phyloP scores from a whole-genome alignment of 1,284 basidiomycete species.

The Polyporus tsugae region DNA sequence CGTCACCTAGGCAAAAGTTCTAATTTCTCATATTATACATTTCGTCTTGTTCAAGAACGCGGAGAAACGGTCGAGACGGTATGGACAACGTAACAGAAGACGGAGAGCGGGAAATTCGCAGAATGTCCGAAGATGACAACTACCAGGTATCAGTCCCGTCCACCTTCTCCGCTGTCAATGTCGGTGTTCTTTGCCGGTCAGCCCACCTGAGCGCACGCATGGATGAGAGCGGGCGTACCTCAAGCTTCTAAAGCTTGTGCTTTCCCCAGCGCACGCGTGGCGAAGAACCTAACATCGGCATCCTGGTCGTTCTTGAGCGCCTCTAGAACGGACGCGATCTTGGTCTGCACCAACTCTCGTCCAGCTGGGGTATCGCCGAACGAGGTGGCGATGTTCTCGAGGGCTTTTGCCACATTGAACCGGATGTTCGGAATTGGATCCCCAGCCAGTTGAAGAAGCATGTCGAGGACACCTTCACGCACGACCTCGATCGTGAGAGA shows the following conservation, averaged over 20 bases:
- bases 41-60: constrained; percentile 25
- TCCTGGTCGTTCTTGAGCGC: constrained; percentile 92
- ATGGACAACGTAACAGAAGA: constrained; percentile 21
- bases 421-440: constrained; percentile 99
- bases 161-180: constrained; percentile 5
- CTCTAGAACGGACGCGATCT: constrained; percentile 86
- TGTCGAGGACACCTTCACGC: constrained; percentile 86
- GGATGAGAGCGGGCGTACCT: constrained; percentile 27
- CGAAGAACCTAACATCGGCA: constrained; percentile 94
- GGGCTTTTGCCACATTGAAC: constrained; percentile 97
- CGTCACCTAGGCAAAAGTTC: constrained; percentile 10
- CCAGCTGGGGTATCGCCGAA: constrained; percentile 78
- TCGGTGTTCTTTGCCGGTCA: constrained; percentile 1
- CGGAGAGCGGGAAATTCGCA: constrained; percentile 12
- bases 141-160: constrained; percentile 23
- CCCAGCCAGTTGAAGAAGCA: constrained; percentile 84
- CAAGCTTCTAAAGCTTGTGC: constrained; percentile 37
- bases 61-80: constrained; percentile 19
- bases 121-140: constrained; percentile 21
- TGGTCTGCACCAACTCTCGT: constrained; percentile 74
- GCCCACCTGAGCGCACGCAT: not conserved
- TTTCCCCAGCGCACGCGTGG: constrained; percentile 75
- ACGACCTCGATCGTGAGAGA: constrained; percentile 91
- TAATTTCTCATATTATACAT: constrained; percentile 27
- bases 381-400: constrained; percentile 86